Conservation (phyloP, 371 early-diverging fungal genomes). For the Lichtheimia corymbifera region DNA sequence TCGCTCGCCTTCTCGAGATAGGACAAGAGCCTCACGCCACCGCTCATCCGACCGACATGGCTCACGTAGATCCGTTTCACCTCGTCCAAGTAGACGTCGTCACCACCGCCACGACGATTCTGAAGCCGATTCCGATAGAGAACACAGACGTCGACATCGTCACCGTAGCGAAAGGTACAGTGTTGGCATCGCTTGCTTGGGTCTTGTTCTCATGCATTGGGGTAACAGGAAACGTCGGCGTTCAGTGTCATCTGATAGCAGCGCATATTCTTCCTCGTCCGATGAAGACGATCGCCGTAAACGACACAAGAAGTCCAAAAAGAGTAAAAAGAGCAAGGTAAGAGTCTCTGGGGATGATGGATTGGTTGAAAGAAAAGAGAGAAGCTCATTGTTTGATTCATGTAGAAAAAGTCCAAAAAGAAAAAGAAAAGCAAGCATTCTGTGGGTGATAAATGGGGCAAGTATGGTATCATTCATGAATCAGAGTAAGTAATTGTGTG, state of each 20-base stretch:
- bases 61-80: no score
- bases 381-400: neutral
- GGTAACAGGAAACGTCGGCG: conserved; percentile 12
- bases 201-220: no score
- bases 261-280: conserved; percentile 9
- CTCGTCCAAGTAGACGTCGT: no score
- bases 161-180: no score
- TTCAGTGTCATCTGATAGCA: conserved; percentile 10
- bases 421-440: conserved; percentile 36
- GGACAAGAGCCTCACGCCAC: no score
- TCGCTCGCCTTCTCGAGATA: no score
- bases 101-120: no score
- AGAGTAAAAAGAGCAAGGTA: conserved; percentile 34
- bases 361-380: neutral
- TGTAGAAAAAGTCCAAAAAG: conserved; percentile 19
- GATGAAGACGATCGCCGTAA: conserved; percentile 13
- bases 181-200: no score
- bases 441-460: conserved; percentile 50
- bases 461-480: conserved; percentile 62
- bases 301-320: conserved; percentile 20
- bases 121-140: no score
- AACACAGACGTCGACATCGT: no score
- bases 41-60: no score
- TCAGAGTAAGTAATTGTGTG: conserved; percentile 35
- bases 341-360: conserved; percentile 7